A percentile compares a stretch with the other conserved stretches of the same genome.
Evolutionary conservation across 108 stramenopile genomes (phyloP).

Genomic region (Cyclotella kingstonii): DNA sequence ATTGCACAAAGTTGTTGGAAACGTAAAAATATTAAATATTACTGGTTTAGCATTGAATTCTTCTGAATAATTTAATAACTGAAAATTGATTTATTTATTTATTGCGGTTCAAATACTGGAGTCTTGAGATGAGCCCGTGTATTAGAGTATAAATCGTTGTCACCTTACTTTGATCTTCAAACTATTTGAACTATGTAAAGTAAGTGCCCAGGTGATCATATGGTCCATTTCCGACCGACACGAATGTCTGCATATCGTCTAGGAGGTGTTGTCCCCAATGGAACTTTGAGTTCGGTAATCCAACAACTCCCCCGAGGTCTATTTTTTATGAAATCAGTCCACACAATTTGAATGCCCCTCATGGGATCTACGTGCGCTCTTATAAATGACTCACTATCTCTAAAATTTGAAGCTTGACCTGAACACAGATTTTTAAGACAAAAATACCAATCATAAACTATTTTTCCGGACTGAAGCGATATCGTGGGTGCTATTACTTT

Average conservation of each 20-base stretch:
- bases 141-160: too few species aligned
- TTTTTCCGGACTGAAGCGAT: conserved; percentile 46
- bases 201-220: background rate
- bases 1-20: too few species aligned
- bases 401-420: background rate
- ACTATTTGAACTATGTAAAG: background rate
- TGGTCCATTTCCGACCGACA: conserved; percentile 40
- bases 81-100: too few species aligned
- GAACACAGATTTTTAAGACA: conserved; percentile 23
- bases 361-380: conserved; percentile 48
- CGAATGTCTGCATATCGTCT: conserved; percentile 32
- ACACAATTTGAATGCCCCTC: conserved; percentile 32
- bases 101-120: too few species aligned
- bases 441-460: conserved; percentile 42
- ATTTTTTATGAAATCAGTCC: conserved; percentile 31
- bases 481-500: conserved; percentile 47
- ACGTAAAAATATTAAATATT: too few species aligned
- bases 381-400: conserved; percentile 23
- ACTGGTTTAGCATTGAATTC: too few species aligned
- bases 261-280: conserved; percentile 27
- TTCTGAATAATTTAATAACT: too few species aligned
- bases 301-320: conserved; percentile 33
- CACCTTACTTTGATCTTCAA: too few species aligned
- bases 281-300: conserved; percentile 36
- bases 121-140: too few species aligned